Base-by-base conservation (phyloP, 257 asterid genomes). In the Rauvolfia tetraphylla region DNA sequence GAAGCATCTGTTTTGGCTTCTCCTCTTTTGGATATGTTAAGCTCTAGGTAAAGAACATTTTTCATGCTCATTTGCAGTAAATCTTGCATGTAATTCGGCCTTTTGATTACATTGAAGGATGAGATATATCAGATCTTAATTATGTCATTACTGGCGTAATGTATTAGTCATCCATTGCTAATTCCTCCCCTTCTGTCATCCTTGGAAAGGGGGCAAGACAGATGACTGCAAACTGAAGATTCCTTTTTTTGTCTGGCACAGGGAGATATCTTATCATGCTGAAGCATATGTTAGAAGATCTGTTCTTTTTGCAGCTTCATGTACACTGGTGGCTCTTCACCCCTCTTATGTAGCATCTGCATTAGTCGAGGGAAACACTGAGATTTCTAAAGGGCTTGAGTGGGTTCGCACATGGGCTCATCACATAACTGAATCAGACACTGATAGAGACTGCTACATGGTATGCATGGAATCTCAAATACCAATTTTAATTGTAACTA, bases 251-350 rank as follows among this genome's bases (percentile, higher is more conserved):
- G 61, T 83, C 34, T 73, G 82, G 70, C 41, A 46, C 92, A 93
- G 97, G 89, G 96, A 78, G 80, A 82, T 95, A 76, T 91, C 90
- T 74, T 86, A 84, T 78, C 99, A 95, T 67, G 81, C 84, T 72
- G 99, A 95, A 85, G 93, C 98, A 57, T 91, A 86, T 74, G 98
- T 95, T 76, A 87, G 99, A 80, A 89, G 97, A 83, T 87, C 97
- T 73, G 99, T 87, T 69, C 95, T 93, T 76, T 93, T 90, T 84
- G 88, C 98, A 42, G 98, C 96, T 83, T 91, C 97, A 17, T 93
- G 97, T 80, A 75, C 89, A 80, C 72, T 95, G 67, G 79, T 88
- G 81, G 92, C 98, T 80, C 93, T 95, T 82, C 94, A 91, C 84
- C 98, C 98, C 73, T 81, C 98, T 25, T 89, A 75, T 69, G 91